A percentile compares a stretch with the other conserved stretches of the same genome.
Evolutionary conservation across 2,329 filamentous ascomycete species (phyloP).

Genomic region (Pezicula neosporulosa): DNA sequence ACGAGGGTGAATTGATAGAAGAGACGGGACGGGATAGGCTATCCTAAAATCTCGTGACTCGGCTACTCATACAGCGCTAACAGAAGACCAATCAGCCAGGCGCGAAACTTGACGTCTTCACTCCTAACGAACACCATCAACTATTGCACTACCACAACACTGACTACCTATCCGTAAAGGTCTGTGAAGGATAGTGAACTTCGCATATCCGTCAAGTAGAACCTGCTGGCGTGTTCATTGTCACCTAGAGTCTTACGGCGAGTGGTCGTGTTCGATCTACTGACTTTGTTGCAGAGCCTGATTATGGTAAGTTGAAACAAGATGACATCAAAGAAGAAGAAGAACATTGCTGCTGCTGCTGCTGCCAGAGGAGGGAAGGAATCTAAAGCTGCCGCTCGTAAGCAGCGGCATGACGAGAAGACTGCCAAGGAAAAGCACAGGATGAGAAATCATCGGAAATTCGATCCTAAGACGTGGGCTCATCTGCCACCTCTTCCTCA

Average conservation of each 20-base stretch:
- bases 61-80: no score
- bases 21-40: no score
- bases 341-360: constrained; percentile 4
- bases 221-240: constrained; percentile 8
- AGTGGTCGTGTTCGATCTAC: background rate
- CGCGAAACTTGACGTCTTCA: no score
- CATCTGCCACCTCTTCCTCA: constrained; percentile 18
- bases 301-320: constrained; percentile 13
- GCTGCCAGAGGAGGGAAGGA: background rate
- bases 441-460: background rate
- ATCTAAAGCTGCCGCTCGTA: constrained; percentile 3
- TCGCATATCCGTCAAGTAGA: constrained; percentile 5
- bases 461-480: constrained; percentile 20
- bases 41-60: no score
- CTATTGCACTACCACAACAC: no score
- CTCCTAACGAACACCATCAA: no score
- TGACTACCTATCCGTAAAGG: no score
- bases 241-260: no score
- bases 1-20: no score
- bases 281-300: background rate
- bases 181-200: no score
- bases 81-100: no score
- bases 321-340: constrained; percentile 6
- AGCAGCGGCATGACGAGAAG: constrained; percentile 23
- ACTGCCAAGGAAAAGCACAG: constrained; percentile 7